Conservation (phyloP, 345 rosid genomes). For the Brassica juncea region DNA sequence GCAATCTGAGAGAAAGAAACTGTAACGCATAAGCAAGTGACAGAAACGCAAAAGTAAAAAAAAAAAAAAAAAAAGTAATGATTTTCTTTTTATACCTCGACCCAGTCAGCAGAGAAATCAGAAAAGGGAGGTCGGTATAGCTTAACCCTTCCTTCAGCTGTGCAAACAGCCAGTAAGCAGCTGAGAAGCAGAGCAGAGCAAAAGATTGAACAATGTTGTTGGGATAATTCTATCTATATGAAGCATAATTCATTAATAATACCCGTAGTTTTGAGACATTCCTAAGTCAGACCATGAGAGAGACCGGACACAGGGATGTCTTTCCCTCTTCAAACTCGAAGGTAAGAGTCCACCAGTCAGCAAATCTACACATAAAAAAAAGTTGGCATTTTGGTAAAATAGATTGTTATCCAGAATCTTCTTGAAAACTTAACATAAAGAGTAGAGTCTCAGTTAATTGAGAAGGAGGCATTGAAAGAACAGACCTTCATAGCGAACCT, state of each 20-base stretch:
- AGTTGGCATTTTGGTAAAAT: not conserved
- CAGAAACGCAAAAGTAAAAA: not conserved
- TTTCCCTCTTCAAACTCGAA: constrained; percentile 64
- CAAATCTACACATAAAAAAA: constrained; percentile 52
- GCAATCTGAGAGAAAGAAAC: constrained; percentile 48
- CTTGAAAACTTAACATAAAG: not conserved
- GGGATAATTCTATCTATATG: not conserved
- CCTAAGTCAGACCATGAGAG: constrained; percentile 95
- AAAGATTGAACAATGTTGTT: not conserved
- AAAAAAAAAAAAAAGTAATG: not conserved
- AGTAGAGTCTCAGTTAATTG: too few species aligned
- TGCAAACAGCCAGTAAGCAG: constrained; percentile 87
- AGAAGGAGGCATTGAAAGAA: not conserved
- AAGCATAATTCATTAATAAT: not conserved
- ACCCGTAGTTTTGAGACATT: constrained; percentile 36
- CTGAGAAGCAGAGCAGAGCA: constrained; percentile 40
- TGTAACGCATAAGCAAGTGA: not conserved
- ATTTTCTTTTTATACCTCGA: constrained; percentile 54
- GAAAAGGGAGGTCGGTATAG: constrained; percentile 76
- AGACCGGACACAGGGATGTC: constrained; percentile 65
- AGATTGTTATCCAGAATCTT: not conserved
- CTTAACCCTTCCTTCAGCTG: constrained; percentile 81
- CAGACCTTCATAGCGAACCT: constrained; percentile 63
- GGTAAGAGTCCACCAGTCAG: constrained; percentile 61
- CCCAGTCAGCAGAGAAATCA: constrained; percentile 92